A percentile compares a stretch with the other conserved stretches of the same genome.
Conservation (phyloP, 2,329 filamentous ascomycete species). For the Clarireedia homoeocarpa region DNA sequence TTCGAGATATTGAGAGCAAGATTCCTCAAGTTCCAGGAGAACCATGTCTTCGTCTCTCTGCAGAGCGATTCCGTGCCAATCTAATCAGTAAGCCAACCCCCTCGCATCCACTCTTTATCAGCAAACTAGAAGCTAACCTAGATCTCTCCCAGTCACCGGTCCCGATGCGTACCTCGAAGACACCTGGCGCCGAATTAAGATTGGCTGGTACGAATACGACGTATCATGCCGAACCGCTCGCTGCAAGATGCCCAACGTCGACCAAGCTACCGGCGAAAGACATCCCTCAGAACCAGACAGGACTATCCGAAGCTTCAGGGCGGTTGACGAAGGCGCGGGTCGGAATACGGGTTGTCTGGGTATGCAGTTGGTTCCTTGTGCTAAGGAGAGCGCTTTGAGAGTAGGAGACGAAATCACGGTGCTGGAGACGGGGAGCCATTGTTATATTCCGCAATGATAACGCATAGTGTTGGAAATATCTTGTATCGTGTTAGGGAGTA, state of each 20-base stretch:
- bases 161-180: constrained; percentile 61
- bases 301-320: constrained; percentile 49
- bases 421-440: constrained; percentile 10
- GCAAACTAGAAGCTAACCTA: background rate
- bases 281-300: constrained; percentile 46
- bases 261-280: constrained; percentile 37
- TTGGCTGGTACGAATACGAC: constrained; percentile 45
- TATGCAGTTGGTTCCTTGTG: constrained; percentile 55
- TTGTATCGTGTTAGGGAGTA: background rate
- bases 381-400: constrained; percentile 30
- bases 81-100: constrained; percentile 41
- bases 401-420: constrained; percentile 13
- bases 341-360: constrained; percentile 51
- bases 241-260: constrained; percentile 65
- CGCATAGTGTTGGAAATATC: background rate
- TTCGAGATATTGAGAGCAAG: constrained; percentile 51
- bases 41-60: constrained; percentile 49
- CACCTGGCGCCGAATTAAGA: constrained; percentile 54
- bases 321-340: constrained; percentile 50
- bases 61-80: constrained; percentile 62
- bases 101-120: background rate
- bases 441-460: constrained; percentile 4
- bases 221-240: constrained; percentile 59
- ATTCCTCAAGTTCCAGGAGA: constrained; percentile 38
- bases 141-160: constrained; percentile 40